Evolutionary conservation across 2,329 filamentous ascomycete species (phyloP), one percentile per base, ranked within the genome.

Genomic region (Zymoseptoria pseudotritici): DNA sequence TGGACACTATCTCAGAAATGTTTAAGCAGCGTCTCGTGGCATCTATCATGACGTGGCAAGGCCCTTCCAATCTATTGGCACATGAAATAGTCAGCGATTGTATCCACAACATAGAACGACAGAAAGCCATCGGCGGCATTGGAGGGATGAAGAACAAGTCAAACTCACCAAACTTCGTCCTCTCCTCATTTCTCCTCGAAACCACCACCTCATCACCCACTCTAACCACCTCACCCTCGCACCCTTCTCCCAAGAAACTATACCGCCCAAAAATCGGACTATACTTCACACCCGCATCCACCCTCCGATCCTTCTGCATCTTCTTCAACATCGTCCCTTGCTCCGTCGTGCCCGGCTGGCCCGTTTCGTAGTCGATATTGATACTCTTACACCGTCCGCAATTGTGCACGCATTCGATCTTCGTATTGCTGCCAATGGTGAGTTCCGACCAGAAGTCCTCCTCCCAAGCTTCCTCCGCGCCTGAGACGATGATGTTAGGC

Each of bases 251-350:
- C 65, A 78, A 71, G 60, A 78, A 80, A 4, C 71, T 72, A 65
- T 81, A 81, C 36, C 78, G 51, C 4, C 79, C 79, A 70, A 80
- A 80, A 2, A 80, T 74, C 9, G 79, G 78, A 57, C 71, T 76
- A 67, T 75, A 81, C 63, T 78, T 80, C 4, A 70, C 65, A 0
- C 78, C 78, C 2, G 58, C 58, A 66, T 81, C 79, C 3, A 81
- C 72, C 49, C 79, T 67, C 0, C 79, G 66, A 69, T 80, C 76
- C 50, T 69, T 73, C 62, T 77, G 75, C 62, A 81, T 57, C 60
- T 72, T 71, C 68, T 79, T 79, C 63, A 80, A 61, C n/a, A 80
- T 69, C 54, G 73, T 66, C 0, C 78, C 78, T 2, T 63, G 64
- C 17, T 73, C 69, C 0, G 73, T 76, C 4, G 64, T 69, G 0